Percentiles rank a stretch among this genome's conserved stretches.
These are phyloP conservation scores for Fistulifera pelliculosa DNA, from an alignment of 108 stramenopile species.

Conservation along the genomic window DNA sequence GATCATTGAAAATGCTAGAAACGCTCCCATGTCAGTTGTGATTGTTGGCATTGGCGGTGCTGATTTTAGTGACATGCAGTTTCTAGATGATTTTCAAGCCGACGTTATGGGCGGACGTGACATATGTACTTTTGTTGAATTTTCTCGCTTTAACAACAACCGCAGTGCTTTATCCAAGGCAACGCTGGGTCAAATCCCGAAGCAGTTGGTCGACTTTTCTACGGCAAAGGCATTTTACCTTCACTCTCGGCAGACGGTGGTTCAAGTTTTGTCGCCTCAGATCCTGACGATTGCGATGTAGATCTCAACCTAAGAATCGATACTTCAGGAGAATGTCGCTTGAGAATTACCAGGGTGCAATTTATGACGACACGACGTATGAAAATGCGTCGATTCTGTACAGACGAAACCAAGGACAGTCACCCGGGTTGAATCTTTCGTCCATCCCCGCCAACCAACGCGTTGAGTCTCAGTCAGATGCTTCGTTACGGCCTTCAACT, in stretches of 20 bases:
- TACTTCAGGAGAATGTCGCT: slow-evolving; percentile 11
- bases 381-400: not conserved
- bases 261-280: not conserved
- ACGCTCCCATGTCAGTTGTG: slow-evolving; percentile 71
- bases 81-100: slow-evolving; percentile 46
- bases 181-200: slow-evolving; percentile 74
- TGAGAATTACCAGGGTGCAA: slow-evolving; percentile 1
- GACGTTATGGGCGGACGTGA: slow-evolving; percentile 37
- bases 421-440: not conserved
- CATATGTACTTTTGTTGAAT: slow-evolving; percentile 81
- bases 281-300: slow-evolving; percentile 24
- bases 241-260: slow-evolving; percentile 14
- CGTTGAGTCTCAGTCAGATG: not conserved
- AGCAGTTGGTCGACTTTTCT: slow-evolving; percentile 69
- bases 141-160: slow-evolving; percentile 31
- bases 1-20: slow-evolving; percentile 35
- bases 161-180: slow-evolving; percentile 44
- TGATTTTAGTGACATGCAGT: slow-evolving; percentile 78
- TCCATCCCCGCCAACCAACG: not conserved
- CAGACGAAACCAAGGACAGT: not conserved
- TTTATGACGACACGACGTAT: slow-evolving; percentile 11
- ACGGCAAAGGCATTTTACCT: slow-evolving; percentile 33
- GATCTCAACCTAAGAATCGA: slow-evolving; percentile 19
- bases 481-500: not conserved
- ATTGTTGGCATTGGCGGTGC: slow-evolving; percentile 82